Evolutionary conservation across 306 rosid species (phyloP).

Genomic region (Glycine tomentella): DNA sequence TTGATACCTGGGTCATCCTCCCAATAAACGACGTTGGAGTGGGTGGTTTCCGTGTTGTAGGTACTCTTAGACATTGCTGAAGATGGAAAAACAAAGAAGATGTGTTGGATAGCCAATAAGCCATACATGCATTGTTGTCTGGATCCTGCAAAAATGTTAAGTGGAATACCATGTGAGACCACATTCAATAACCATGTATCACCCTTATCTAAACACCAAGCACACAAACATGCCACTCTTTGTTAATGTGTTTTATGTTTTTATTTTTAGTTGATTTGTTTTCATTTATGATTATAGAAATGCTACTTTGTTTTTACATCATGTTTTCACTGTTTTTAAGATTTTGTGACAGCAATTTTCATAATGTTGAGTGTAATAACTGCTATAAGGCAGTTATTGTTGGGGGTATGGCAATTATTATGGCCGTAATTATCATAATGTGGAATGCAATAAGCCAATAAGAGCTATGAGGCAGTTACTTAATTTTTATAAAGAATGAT

Average conservation of each 20-base stretch:
- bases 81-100: conserved; percentile 81
- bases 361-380: too few species aligned
- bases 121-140: conserved; percentile 74
- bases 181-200: background rate
- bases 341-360: background rate
- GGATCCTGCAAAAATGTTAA: conserved; percentile 69
- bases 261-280: background rate
- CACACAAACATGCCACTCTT: background rate
- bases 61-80: conserved; percentile 70
- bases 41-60: conserved; percentile 80
- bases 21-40: conserved; percentile 84
- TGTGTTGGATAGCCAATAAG: conserved; percentile 93
- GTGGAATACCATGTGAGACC: conserved; percentile 30
- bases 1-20: conserved; percentile 78
- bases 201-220: conserved; percentile 9
- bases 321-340: too few species aligned
- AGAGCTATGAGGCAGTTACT: too few species aligned
- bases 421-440: too few species aligned
- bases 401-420: too few species aligned
- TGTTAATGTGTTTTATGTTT: background rate
- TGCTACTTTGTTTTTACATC: background rate
- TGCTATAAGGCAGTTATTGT: too few species aligned
- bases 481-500: too few species aligned
- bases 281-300: background rate
- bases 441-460: too few species aligned